Evolutionary conservation across 2,329 filamentous ascomycete species (phyloP).

Genomic region (Nemania sp.): DNA sequence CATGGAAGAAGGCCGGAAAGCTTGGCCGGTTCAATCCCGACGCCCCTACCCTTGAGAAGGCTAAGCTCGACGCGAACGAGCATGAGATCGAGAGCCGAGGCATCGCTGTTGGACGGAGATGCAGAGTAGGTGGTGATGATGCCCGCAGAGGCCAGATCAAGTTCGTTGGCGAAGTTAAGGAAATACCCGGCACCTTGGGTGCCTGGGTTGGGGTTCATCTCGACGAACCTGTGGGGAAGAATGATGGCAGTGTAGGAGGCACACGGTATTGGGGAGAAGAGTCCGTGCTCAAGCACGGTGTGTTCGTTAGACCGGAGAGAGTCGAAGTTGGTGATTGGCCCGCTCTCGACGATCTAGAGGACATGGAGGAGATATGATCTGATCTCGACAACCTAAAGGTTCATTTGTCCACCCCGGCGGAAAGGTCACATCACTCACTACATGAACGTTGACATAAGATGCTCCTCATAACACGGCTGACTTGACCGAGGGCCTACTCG

Average conservation of each 20-base stretch:
- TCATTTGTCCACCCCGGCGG: background rate
- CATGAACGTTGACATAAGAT: slow-evolving; percentile 4
- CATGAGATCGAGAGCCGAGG: slow-evolving; percentile 72
- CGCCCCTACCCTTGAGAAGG: slow-evolving; percentile 73
- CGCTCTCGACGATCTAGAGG: slow-evolving; percentile 72
- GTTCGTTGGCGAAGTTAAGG: slow-evolving; percentile 74
- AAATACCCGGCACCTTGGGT: slow-evolving; percentile 69
- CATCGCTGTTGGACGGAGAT: slow-evolving; percentile 66
- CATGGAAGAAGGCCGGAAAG: slow-evolving; percentile 94
- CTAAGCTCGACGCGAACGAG: slow-evolving; percentile 70
- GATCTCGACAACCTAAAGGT: slow-evolving; percentile 12
- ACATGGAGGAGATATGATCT: slow-evolving; percentile 72
- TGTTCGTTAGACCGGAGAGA: slow-evolving; percentile 78
- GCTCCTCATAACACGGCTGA: background rate
- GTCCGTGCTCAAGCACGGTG: slow-evolving; percentile 70
- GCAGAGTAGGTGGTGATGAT: slow-evolving; percentile 70
- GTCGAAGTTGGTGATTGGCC: slow-evolving; percentile 78
- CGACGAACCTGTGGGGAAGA: slow-evolving; percentile 82
- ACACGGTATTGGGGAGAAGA: slow-evolving; percentile 72
- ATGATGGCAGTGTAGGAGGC: slow-evolving; percentile 73
- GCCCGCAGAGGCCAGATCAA: slow-evolving; percentile 69
- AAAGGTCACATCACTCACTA: slow-evolving; percentile 9
- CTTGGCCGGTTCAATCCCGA: slow-evolving; percentile 94
- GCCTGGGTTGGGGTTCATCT: slow-evolving; percentile 76
- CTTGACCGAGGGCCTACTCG: slow-evolving; percentile 5